phyloP scores from a whole-genome alignment of 108 stramenopile genomes.

The Cyclostephanos invisitatus region DNA sequence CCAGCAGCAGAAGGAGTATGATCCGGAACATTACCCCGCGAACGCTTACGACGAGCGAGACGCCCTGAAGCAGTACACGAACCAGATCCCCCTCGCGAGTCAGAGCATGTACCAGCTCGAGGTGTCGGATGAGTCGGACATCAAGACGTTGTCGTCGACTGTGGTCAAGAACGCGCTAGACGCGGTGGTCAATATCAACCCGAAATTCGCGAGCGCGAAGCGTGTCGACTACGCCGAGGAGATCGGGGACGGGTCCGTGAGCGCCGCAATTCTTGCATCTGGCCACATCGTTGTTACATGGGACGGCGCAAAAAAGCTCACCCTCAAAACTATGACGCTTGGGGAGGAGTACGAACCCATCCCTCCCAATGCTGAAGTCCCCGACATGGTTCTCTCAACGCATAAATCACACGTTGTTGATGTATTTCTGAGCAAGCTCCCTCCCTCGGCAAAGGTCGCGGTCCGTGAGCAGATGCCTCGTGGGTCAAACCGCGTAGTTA shows the following conservation, averaged over 20 bases:
- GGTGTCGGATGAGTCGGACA: slow-evolving; percentile 30
- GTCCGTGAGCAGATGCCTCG: slow-evolving; percentile 49
- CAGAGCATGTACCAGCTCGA: slow-evolving; percentile 47
- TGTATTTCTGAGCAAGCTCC: slow-evolving; percentile 39
- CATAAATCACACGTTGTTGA: slow-evolving; percentile 29
- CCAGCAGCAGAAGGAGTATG: slow-evolving; percentile 41
- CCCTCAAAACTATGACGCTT: slow-evolving; percentile 35
- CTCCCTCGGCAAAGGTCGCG: slow-evolving; percentile 17
- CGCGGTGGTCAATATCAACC: slow-evolving; percentile 16
- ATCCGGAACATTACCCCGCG: slow-evolving; percentile 49
- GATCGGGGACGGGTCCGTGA: slow-evolving; percentile 41
- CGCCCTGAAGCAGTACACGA: slow-evolving; percentile 43
- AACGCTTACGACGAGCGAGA: slow-evolving; percentile 51
- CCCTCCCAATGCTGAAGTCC: slow-evolving; percentile 34
- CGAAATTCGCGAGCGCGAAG: slow-evolving; percentile 17
- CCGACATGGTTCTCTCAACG: slow-evolving; percentile 31
- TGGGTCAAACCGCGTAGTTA: slow-evolving; percentile 43
- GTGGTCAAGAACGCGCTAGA: slow-evolving; percentile 36
- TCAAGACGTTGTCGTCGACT: slow-evolving; percentile 15
- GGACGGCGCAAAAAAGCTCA: slow-evolving; percentile 38
- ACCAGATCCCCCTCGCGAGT: slow-evolving; percentile 32
- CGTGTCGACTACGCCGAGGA: slow-evolving; percentile 27
- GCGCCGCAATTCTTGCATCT: slow-evolving; percentile 26
- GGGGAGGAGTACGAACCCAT: slow-evolving; percentile 33
- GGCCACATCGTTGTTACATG: slow-evolving; percentile 38